phyloP scores from a whole-genome alignment of 202 grass and related monocot genomes.

The Sporobolus alterniflorus region DNA sequence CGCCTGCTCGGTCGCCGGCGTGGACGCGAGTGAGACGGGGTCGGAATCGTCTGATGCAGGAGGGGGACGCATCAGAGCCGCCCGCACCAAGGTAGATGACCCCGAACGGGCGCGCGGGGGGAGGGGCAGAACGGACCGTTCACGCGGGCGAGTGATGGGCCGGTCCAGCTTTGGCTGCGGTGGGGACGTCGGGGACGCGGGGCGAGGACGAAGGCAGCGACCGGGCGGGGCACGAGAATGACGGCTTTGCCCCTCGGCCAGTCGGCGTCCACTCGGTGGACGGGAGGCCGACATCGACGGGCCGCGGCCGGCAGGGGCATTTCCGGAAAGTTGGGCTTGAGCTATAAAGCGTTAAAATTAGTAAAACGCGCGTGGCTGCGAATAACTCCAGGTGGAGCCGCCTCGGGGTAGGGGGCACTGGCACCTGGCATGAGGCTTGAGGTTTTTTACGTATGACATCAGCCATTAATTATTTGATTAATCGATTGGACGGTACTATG shows the following conservation, averaged over 20 bases:
- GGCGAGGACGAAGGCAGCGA: background rate
- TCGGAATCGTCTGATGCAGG: constrained; percentile 13
- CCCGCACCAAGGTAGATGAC: constrained; percentile 27
- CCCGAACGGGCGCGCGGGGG: background rate
- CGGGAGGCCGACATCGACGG: constrained; percentile 11
- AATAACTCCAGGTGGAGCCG: constrained; percentile 34
- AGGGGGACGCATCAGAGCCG: constrained; percentile 18
- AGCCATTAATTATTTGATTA: constrained; percentile 8
- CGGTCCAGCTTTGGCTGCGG: constrained; percentile 19
- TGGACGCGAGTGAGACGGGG: constrained; percentile 8
- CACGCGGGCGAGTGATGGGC: background rate
- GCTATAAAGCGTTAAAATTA: background rate
- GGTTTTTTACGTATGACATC: background rate
- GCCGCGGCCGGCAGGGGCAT: constrained; percentile 20
- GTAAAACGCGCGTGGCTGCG: constrained; percentile 19
- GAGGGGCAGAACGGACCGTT: constrained; percentile 17
- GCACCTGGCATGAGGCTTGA: background rate
- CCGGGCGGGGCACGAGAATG: background rate
- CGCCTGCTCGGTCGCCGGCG: background rate
- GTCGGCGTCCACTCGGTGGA: constrained; percentile 23
- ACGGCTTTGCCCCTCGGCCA: constrained; percentile 18
- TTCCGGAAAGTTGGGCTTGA: background rate
- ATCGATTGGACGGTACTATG: background rate
- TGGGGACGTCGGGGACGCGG: background rate
- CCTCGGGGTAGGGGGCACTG: background rate